These are phyloP conservation scores for Vittaforma corneae DNA, from an alignment of 371 early-diverging fungal genomes.

Conservation along the genomic window DNA sequence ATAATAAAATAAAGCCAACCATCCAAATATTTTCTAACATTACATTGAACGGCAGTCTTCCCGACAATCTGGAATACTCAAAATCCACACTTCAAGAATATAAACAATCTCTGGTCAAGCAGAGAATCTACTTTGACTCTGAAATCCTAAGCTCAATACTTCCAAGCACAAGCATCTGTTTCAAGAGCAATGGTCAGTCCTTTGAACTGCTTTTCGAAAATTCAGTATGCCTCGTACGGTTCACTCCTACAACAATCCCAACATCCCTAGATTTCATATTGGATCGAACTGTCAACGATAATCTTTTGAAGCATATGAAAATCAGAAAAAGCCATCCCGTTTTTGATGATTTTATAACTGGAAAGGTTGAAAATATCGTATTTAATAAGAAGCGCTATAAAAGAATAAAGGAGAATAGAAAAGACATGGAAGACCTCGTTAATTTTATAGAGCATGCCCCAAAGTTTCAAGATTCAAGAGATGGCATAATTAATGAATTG, in stretches of 20 bases:
- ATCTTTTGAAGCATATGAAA: neutral
- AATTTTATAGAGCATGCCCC: neutral
- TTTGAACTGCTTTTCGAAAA: neutral
- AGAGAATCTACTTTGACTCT: neutral
- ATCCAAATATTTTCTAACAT: conserved; percentile 7
- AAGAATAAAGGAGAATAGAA: neutral
- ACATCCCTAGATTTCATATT: neutral
- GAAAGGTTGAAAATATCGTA: neutral
- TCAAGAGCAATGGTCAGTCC: neutral
- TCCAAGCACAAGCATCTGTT: neutral
- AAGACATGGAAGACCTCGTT: neutral
- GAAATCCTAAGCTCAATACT: neutral
- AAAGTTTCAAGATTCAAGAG: too few relatives aligned
- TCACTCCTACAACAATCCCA: neutral
- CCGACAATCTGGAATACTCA: neutral
- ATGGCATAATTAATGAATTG: neutral
- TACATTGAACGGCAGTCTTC: neutral
- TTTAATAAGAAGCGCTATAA: neutral
- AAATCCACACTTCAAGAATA: neutral
- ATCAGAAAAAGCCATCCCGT: neutral
- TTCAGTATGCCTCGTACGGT: neutral
- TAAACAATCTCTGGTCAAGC: neutral
- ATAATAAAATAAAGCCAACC: conserved; percentile 10
- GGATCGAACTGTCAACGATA: neutral
- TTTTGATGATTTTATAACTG: neutral